Evolutionary conservation across 768 basidiomycete species (phyloP).

Genomic region (Amyloporia xantha): DNA sequence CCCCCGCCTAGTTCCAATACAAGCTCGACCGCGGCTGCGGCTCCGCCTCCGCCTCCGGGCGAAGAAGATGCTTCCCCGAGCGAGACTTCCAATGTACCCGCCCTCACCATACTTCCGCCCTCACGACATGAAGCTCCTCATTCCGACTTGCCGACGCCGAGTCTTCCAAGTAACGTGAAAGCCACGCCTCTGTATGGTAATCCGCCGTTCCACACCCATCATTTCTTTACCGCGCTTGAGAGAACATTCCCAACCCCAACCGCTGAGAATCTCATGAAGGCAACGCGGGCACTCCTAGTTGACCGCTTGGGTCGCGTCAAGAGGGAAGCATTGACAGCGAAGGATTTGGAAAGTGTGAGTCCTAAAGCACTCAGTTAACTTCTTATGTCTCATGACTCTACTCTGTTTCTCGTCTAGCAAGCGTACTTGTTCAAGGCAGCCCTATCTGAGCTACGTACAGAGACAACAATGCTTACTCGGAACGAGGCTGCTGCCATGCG

Average conservation of each 20-base stretch:
- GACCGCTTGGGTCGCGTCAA: slow-evolving; percentile 68
- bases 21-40: not conserved
- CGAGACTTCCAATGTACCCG: not conserved
- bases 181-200: slow-evolving; percentile 40
- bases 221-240: slow-evolving; percentile 66
- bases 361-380: not conserved
- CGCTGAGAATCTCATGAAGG: slow-evolving; percentile 77
- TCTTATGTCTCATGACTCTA: no score
- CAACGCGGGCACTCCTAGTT: slow-evolving; percentile 72
- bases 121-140: slow-evolving; percentile 9
- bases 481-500: slow-evolving; percentile 83
- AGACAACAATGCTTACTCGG: slow-evolving; percentile 72
- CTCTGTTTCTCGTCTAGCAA: slow-evolving; percentile 70
- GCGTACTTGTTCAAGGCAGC: slow-evolving; percentile 95
- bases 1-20: not conserved
- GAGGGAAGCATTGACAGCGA: slow-evolving; percentile 62
- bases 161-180: not conserved
- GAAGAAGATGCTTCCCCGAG: not conserved
- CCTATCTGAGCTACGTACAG: slow-evolving; percentile 81
- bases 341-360: slow-evolving; percentile 80
- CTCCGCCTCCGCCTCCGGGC: slow-evolving; percentile 5
- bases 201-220: slow-evolving; percentile 81
- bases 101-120: slow-evolving; percentile 9
- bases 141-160: slow-evolving; percentile 15
- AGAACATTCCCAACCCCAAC: slow-evolving; percentile 67